Base-by-base conservation (phyloP, 352 stramenopile species). In the Phytophthora crassamura region DNA sequence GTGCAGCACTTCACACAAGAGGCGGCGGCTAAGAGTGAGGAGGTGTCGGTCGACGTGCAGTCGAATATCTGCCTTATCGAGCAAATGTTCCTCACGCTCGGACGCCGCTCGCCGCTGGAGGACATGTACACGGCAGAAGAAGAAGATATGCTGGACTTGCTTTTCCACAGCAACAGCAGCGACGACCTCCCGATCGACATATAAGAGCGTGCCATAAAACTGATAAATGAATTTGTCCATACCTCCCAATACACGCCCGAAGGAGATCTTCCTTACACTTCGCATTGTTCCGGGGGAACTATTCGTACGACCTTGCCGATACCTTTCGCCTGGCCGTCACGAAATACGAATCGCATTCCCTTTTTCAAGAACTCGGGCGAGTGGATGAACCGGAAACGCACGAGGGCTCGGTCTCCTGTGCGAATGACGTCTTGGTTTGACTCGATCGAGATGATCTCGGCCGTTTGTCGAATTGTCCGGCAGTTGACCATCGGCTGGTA, bases 271-370 rank as follows among this genome's bases (percentile, higher is more conserved):
- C 14, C 40, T 52, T 67, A 64, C 52, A 42, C 20, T 30, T 68
- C 67, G n/a, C 40, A 60, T 56, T 60, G 57, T 12, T 79, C 64
- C 16, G 50, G 53, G 18, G 69, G 74, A 28, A 95, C 51, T 84
- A 95, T 88, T 39, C 82, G 78, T 28, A 92, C 77, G 11, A 98
- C 82, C 68, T 97, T 98, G 34, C 97, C 97, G 42, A 99, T 98
- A 59, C 97, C 97, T 74, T 98, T 98, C 25, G 98, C 96, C 60
- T 98, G 90, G 3, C 97, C 98, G 74, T 99, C 97, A 48, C 98
- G 93, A 62, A 99, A 99, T 33, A 99, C 86, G 75, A 99, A 98
- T 58, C 88, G 86, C 86, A 96, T 98, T 46, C 97, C 97, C 22
- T 96, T 90, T 52, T 98, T 95, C 58, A 99, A 74, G 75, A 98